Conservation (phyloP, 768 basidiomycete genomes). For the Russula olivacea region DNA sequence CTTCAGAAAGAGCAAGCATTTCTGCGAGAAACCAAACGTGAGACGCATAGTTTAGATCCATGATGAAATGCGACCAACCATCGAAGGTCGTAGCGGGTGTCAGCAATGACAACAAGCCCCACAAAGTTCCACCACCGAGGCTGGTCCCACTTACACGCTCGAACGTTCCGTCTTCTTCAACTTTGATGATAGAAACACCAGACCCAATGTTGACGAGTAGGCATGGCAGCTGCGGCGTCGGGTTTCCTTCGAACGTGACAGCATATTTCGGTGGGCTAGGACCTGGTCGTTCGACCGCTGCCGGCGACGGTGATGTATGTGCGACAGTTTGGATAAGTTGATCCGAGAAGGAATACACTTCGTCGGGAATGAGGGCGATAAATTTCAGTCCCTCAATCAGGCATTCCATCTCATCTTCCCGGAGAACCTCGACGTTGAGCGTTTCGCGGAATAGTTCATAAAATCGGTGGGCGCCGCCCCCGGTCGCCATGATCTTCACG, state of each 20-base stretch:
- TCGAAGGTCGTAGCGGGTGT: slow-evolving; percentile 96
- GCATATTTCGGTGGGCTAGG: slow-evolving; percentile 86
- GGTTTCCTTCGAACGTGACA: slow-evolving; percentile 80
- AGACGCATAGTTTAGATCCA: slow-evolving; percentile 7
- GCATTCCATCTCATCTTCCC: slow-evolving; percentile 99
- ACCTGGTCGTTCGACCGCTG: slow-evolving; percentile 70
- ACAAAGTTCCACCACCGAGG: slow-evolving; percentile 93
- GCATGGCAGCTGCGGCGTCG: slow-evolving; percentile 88
- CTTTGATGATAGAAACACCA: slow-evolving; percentile 95
- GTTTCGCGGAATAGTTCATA: slow-evolving; percentile 71
- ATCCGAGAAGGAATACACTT: slow-evolving; percentile 98
- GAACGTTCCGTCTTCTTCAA: slow-evolving; percentile 90
- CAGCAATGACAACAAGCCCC: slow-evolving; percentile 90
- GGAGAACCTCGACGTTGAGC: slow-evolving; percentile 75
- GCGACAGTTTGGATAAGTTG: slow-evolving; percentile 76
- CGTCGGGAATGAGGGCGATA: slow-evolving; percentile 91
- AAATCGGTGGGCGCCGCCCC: slow-evolving; percentile 94
- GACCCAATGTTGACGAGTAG: slow-evolving; percentile 97
- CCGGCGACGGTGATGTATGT: slow-evolving; percentile 31
- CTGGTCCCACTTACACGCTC: slow-evolving; percentile 97
- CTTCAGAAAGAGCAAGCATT: slow-evolving; percentile 91
- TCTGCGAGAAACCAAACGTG: slow-evolving; percentile 45
- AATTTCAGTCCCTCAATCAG: slow-evolving; percentile 95
- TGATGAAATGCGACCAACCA: slow-evolving; percentile 53
- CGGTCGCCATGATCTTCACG: slow-evolving; percentile 96